Conservation (phyloP, 2,329 filamentous ascomycete genomes). For the Fusarium sp. region DNA sequence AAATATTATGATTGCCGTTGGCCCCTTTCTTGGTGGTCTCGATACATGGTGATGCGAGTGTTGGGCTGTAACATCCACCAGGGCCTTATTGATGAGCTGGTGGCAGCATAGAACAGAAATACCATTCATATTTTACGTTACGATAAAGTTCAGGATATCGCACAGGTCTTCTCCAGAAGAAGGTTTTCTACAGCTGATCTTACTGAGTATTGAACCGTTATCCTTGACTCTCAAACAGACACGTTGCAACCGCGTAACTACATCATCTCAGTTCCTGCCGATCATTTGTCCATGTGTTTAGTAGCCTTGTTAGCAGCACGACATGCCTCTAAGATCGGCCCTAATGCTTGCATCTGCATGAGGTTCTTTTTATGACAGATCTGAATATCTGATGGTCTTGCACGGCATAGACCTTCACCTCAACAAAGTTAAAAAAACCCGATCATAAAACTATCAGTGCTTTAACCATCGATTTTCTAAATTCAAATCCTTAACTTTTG, state of each 20-base stretch:
- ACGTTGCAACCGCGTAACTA: not conserved
- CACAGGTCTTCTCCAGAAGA: not conserved
- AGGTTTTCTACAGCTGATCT: not conserved
- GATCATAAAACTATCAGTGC: not conserved
- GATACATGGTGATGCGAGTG: conserved; percentile 5
- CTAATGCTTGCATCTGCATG: not conserved
- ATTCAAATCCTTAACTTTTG: conserved; percentile 12
- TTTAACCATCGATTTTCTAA: conserved; percentile 9
- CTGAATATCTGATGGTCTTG: not conserved
- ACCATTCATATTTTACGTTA: conserved; percentile 25
- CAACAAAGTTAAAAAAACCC: not conserved
- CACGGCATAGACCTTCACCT: not conserved
- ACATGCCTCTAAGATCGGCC: conserved; percentile 5
- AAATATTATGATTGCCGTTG: not conserved
- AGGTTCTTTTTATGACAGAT: not conserved
- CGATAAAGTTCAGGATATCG: not conserved
- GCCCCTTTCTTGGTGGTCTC: not conserved
- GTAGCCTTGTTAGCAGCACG: not conserved
- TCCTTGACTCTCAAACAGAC: not conserved
- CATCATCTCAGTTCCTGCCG: conserved; percentile 1
- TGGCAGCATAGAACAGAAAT: conserved; percentile 37
- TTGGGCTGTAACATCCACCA: conserved; percentile 15
- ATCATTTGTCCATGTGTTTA: conserved; percentile 8
- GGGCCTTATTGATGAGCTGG: not conserved
- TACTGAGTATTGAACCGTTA: not conserved